Base-by-base conservation (phyloP, 208 protist species). In the Zelonia costaricensis region DNA sequence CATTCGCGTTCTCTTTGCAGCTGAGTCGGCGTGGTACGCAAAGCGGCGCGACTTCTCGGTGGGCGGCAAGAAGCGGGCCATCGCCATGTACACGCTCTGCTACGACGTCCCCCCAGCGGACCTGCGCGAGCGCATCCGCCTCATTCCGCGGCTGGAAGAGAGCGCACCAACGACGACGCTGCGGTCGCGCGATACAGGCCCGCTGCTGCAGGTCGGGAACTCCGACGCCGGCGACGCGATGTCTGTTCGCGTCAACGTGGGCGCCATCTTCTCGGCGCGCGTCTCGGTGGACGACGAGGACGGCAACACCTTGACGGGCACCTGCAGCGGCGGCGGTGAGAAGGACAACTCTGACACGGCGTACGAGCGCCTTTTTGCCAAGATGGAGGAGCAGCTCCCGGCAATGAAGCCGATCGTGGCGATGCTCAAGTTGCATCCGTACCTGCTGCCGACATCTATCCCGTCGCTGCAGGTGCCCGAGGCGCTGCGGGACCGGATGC, bases 61-160 rank as follows among this genome's bases (percentile, higher is more conserved):
- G 16, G 78, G 82, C 35, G 86, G 75, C 9, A 88, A 88, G 53
- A 59, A 73, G 22, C 87, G 79, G 25, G 76, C 82, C 2, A 64
- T 93, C 45, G 62, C 81, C 35, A 62, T 93, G 42, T 90, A 82
- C 63, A 74, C 81, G 1, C 10, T 89, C 12, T 93, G 87, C 69
- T 81, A 80, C 28, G 84, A 73, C 8, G 22, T 93, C 7, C 35
- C 54, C 0, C 65, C 76, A 4, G 81, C 84, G 9, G 8, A 58
- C 30, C 73, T 77, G 31, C 47, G 46, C 18, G 56, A 81, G 16
- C 18, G 76, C 5, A 77, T 78, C 10, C 76, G 70, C 5, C 47
- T 80, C 22, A 20, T 62, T 13, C 69, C 63, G 30, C 12, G 57
- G 30, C 16, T 18, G 9, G 43, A 46, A 8, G 51, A 55, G 40